Evolutionary conservation across 2,329 filamentous ascomycete species (phyloP).

Genomic region (Venturia effusa): DNA sequence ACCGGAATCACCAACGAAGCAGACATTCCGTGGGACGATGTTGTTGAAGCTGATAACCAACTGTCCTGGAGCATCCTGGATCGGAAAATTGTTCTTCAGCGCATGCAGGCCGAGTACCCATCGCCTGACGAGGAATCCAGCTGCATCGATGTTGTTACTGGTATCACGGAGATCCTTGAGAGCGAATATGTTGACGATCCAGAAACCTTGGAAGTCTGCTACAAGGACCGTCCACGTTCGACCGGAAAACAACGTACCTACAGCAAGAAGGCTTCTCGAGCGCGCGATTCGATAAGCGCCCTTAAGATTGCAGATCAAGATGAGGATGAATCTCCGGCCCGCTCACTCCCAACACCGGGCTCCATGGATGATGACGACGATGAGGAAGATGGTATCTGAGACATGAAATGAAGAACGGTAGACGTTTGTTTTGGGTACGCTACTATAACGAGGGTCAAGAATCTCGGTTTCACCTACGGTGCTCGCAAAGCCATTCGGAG

Average conservation of each 20-base stretch:
- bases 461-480: background rate
- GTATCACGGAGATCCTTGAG: background rate
- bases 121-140: background rate
- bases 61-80: background rate
- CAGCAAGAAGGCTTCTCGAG: background rate
- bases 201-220: background rate
- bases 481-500: background rate
- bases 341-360: background rate
- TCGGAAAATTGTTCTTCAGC: background rate
- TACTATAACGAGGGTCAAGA: background rate
- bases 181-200: background rate
- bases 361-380: background rate
- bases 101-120: background rate
- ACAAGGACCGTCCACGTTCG: background rate
- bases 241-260: background rate
- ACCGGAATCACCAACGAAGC: background rate
- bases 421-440: background rate
- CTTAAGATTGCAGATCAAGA: slow-evolving; percentile 19
- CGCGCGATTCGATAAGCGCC: background rate
- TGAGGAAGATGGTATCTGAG: slow-evolving; percentile 1
- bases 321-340: background rate
- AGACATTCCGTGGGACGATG: background rate
- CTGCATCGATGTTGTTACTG: background rate
- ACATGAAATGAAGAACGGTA: background rate
- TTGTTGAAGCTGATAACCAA: background rate